Evolutionary conservation across 2,329 filamentous ascomycete species (phyloP), one percentile per base, ranked within the genome.

Genomic region (Microcyclosporella mali): DNA sequence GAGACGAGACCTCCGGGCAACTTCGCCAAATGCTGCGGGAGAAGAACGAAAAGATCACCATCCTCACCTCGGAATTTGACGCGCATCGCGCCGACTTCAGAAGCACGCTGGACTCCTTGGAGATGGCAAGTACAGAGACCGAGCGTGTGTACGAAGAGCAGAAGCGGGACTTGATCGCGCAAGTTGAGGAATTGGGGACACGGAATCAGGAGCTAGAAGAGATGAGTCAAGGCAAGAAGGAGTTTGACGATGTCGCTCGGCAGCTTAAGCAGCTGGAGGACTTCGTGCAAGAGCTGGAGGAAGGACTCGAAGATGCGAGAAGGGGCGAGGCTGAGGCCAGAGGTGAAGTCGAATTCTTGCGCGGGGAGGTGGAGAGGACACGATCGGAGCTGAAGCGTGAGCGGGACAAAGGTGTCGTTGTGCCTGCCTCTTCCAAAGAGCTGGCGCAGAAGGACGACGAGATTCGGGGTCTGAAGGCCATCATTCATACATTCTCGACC

Each of bases 231-330:
- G 78, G 85, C 33, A 85, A 83, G 31, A 82, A 94, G 46, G 92
- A 98, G 61, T 88, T 98, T 6, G 88, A 95, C 56, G 85, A 82
- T 18, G 88, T 98, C 15, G 89, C 92, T 6, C 77, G 77, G 50
- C 92, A 98, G 66, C 74, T 98, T 41, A 95, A 95, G 69, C 88
- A 95, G 66, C 74, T 98, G 1, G 92, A 97, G 63, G 90, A 97
- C 63, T 77, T 97, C 27, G 92, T 98, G 2, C 90, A 94, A 56
- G 92, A 98, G 64, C 78, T 98, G 0, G 92, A 98, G 65, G 92
- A 98, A 65, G 92, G 92, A 0, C 73, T 98, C 1, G 92, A 98
- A 67, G 92, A 98, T 67, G 89, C 92, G 36, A 77, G 92, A 41
- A 78, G 92, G 43, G 92, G 92, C 6, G 92, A 98, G 68, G 90